These are phyloP conservation scores for Cryptococcus amylolentus DNA, from an alignment of 1,284 basidiomycete species.

Conservation along the genomic window DNA sequence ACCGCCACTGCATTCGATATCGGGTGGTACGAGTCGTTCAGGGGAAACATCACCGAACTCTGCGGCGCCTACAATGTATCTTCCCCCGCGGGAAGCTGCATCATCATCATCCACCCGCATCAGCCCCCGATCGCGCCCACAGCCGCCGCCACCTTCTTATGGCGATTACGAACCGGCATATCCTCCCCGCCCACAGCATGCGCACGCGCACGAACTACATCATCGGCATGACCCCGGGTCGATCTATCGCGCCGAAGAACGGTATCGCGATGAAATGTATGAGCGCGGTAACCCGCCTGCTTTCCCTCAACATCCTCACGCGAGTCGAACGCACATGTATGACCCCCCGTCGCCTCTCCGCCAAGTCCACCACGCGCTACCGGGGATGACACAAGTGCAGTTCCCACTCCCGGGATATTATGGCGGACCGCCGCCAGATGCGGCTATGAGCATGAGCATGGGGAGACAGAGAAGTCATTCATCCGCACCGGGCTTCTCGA, in stretches of 20 bases:
- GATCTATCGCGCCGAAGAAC: background rate
- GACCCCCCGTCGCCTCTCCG: slow-evolving; percentile 16
- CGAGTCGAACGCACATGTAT: background rate
- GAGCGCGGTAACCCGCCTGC: background rate
- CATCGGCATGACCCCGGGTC: background rate
- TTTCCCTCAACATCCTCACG: background rate
- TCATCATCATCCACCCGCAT: too few relatives aligned
- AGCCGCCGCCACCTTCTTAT: background rate
- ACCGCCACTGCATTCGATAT: slow-evolving; percentile 13
- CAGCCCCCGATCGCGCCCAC: too few relatives aligned
- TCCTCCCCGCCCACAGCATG: background rate
- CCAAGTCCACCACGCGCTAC: background rate
- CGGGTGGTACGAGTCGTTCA: background rate
- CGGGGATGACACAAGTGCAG: background rate
- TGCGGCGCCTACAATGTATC: too few relatives aligned
- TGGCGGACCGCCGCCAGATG: background rate
- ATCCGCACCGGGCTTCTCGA: slow-evolving; percentile 8
- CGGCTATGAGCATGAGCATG: background rate
- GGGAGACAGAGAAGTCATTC: slow-evolving; percentile 14
- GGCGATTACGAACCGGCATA: background rate
- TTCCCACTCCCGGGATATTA: background rate
- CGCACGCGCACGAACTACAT: background rate
- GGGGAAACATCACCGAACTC: too few relatives aligned
- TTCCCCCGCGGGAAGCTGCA: too few relatives aligned
- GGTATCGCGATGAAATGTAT: background rate